phyloP scores from a whole-genome alignment of 768 basidiomycete species.

The Kwoniella mangroviensis region DNA sequence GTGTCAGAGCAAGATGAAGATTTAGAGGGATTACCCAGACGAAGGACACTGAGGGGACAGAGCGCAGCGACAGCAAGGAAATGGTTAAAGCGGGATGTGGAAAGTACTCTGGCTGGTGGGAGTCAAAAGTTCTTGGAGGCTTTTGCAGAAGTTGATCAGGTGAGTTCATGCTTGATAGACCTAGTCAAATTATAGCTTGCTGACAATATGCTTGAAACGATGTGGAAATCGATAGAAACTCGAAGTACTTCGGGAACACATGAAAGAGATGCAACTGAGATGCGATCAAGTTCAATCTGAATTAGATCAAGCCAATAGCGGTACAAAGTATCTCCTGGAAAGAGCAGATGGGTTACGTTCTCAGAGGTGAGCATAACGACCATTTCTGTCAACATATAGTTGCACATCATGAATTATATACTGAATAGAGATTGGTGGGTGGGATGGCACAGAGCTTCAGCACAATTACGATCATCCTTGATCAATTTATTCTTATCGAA shows the following conservation, averaged over 20 bases:
- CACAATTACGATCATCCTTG: constrained; percentile 68
- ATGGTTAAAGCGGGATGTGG: constrained; percentile 81
- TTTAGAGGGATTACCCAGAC: constrained; percentile 17
- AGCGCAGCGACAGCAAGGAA: constrained; percentile 74
- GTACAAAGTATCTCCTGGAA: constrained; percentile 78
- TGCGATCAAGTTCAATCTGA: constrained; percentile 84
- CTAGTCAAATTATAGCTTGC: too few species aligned
- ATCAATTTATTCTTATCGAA: constrained; percentile 77
- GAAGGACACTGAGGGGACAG: constrained; percentile 38
- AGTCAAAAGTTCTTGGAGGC: constrained; percentile 81
- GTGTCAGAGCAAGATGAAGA: constrained; percentile 4
- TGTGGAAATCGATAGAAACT: constrained; percentile 68
- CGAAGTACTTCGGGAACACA: constrained; percentile 74
- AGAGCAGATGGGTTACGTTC: constrained; percentile 64
- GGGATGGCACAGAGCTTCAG: constrained; percentile 42
- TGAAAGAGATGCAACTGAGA: constrained; percentile 75
- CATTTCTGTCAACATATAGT: background rate
- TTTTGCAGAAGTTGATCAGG: constrained; percentile 87
- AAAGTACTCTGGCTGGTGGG: constrained; percentile 77
- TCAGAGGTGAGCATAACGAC: constrained; percentile 47
- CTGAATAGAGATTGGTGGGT: background rate
- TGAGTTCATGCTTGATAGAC: constrained; percentile 60
- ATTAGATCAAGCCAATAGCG: constrained; percentile 72
- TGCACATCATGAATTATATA: background rate
- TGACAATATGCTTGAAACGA: background rate